phyloP scores from a whole-genome alignment of 106 monocot genomes.

The Vanilla planifolia region DNA sequence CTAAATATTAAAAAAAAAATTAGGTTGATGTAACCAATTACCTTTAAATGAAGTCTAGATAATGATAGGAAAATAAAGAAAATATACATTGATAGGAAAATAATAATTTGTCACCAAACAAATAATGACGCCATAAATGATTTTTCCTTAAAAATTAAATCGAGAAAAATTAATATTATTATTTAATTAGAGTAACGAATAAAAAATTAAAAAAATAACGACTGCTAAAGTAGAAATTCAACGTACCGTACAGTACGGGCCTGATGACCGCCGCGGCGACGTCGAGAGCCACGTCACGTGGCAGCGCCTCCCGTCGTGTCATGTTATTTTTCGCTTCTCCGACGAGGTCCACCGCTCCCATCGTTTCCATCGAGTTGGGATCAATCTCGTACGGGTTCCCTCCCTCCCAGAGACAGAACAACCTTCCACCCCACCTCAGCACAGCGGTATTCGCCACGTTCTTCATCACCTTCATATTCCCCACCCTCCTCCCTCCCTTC shows the following conservation, averaged over 20 bases:
- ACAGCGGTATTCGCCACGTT: conserved; percentile 93
- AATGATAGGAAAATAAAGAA: no score
- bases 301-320: neutral
- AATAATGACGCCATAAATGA: no score
- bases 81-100: no score
- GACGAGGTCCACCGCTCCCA: conserved; percentile 43
- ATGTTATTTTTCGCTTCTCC: neutral
- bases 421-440: conserved; percentile 45
- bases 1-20: no score
- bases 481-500: conserved; percentile 45
- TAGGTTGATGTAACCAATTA: no score
- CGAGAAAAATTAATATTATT: no score
- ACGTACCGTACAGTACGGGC: conserved; percentile 53
- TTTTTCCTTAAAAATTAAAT: no score
- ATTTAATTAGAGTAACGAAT: no score
- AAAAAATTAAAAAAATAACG: neutral
- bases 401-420: conserved; percentile 90
- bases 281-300: conserved; percentile 35
- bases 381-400: conserved; percentile 81
- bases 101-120: no score
- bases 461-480: conserved; percentile 95
- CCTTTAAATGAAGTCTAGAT: no score
- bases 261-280: conserved; percentile 43
- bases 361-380: conserved; percentile 38
- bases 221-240: neutral